These are phyloP conservation scores for Lactuca saligna DNA, from an alignment of 129 eudicot genomes.

Conservation along the genomic window DNA sequence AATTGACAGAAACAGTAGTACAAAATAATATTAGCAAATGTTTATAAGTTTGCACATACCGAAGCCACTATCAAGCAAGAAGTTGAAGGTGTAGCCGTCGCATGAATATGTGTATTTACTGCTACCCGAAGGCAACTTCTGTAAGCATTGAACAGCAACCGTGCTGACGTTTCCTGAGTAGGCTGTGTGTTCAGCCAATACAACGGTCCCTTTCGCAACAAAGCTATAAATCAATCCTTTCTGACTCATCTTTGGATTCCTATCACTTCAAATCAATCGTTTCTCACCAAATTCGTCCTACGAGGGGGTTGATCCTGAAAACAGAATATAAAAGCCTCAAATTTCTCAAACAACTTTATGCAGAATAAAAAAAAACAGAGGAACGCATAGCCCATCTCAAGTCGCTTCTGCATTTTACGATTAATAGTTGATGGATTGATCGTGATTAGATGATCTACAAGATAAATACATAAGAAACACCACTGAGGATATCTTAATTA, in stretches of 20 bases:
- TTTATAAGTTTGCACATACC: conserved; percentile 43
- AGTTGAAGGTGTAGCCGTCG: conserved; percentile 97
- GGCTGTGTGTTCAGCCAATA: conserved; percentile 93
- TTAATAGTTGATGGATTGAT: conserved; percentile 7
- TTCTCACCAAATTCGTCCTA: conserved; percentile 2
- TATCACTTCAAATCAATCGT: conserved; percentile 11
- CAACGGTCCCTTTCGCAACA: conserved; percentile 93
- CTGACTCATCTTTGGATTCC: conserved; percentile 51
- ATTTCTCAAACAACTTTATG: conserved; percentile 6
- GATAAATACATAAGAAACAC: not conserved
- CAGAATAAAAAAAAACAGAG: not conserved
- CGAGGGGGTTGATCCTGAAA: conserved; percentile 14
- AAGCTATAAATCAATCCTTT: conserved; percentile 96
- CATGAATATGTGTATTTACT: conserved; percentile 92
- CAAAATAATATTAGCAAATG: not conserved
- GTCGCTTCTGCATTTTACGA: not conserved
- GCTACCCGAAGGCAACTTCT: conserved; percentile 83
- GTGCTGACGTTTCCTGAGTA: conserved; percentile 97
- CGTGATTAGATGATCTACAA: not conserved
- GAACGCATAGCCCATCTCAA: not conserved
- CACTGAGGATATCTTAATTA: not conserved
- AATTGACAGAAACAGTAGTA: conserved; percentile 5
- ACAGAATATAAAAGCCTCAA: conserved; percentile 5
- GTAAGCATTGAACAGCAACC: conserved; percentile 99
- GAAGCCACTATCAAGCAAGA: conserved; percentile 80